These are phyloP conservation scores for Schwanniomyces pseudopolymorphus DNA, from an alignment of 805 yeast species.

Conservation along the genomic window DNA sequence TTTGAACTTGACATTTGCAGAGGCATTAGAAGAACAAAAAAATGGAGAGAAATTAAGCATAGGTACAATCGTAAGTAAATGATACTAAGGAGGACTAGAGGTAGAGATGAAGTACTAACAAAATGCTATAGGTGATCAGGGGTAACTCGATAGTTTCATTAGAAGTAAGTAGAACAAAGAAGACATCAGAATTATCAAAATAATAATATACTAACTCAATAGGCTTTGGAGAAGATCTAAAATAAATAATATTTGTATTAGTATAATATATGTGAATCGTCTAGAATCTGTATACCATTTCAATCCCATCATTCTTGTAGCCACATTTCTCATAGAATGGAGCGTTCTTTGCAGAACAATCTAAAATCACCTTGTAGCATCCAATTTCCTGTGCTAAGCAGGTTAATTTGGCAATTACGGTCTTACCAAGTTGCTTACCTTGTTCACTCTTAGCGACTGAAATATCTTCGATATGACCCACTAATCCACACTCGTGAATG, in stretches of 20 bases:
- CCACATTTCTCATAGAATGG: slow-evolving; percentile 91
- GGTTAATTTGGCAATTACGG: slow-evolving; percentile 61
- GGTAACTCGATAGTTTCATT: slow-evolving; percentile 77
- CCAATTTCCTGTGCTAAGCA: slow-evolving; percentile 58
- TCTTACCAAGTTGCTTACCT: slow-evolving; percentile 77
- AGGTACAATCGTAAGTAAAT: slow-evolving; percentile 57
- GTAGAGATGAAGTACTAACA: neutral
- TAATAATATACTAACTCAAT: slow-evolving; percentile 23
- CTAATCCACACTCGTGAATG: slow-evolving; percentile 80
- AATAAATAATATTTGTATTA: slow-evolving; percentile 1
- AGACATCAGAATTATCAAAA: no score
- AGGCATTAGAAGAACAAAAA: slow-evolving; percentile 60
- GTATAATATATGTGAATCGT: slow-evolving; percentile 1
- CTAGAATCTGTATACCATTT: slow-evolving; percentile 45
- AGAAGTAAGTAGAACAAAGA: slow-evolving; percentile 46
- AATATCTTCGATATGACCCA: slow-evolving; percentile 95
- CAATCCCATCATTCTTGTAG: slow-evolving; percentile 60
- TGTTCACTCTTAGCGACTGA: slow-evolving; percentile 75
- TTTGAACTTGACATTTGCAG: slow-evolving; percentile 68
- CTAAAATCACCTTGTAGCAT: slow-evolving; percentile 86
- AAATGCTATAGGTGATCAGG: slow-evolving; percentile 47
- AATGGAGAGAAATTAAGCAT: slow-evolving; percentile 53
- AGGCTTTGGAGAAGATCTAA: slow-evolving; percentile 35
- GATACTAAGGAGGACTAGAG: neutral
- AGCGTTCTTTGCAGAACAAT: slow-evolving; percentile 80